Evolutionary conservation across 495 filamentous ascomycete species (phyloP), one percentile per base, ranked within the genome.

Genomic region (Neurospora hispaniola): DNA sequence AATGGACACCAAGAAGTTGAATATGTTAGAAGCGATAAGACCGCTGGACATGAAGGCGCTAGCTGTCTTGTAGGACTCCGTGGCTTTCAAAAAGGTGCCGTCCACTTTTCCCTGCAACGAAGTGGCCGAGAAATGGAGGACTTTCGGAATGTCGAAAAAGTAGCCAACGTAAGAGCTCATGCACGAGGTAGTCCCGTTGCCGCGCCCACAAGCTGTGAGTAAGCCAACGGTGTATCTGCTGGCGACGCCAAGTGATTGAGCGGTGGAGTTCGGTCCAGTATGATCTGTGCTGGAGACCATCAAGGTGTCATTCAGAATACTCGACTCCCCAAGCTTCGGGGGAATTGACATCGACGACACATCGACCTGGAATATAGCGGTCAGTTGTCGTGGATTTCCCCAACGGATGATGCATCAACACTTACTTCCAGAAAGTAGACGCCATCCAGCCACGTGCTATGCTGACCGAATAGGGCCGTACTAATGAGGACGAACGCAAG

Each of bases 391-490:
- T 69, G 27, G 27, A 3, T 14, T 35, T 66, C 23, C 7, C 8
- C 59, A 16, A 12, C 42, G 31, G 40, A n/a, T 20, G n/a, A 7
- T 27, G 18, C 10, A 12, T 9, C 8, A 23, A 38, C 1, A 46
- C 75, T 41, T 73, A 80, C 81, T 76, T 81, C 81, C 44, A 83
- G 46, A 73, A 76, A 83, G 68, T 74, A 76, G 42, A 80, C 20
- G 5, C 74, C 59, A 4, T 70, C 54, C 14, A 79, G n/a, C 20
- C 39, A 31, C 31, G 74, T 72, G 59, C 74, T 71, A 10, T 80
- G 71, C 35, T 80, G 81, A 4, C 79, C 76, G 10, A 80, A 74
- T 9, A 82, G 70, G 20, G 80, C 48, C 16, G 82, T 31, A 8
- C 80, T 73, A 3, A 76, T 70, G 10, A 82, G 72, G 46, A 76